Evolutionary conservation across 345 rosid species (phyloP).

Genomic region (Gossypium turneri): DNA sequence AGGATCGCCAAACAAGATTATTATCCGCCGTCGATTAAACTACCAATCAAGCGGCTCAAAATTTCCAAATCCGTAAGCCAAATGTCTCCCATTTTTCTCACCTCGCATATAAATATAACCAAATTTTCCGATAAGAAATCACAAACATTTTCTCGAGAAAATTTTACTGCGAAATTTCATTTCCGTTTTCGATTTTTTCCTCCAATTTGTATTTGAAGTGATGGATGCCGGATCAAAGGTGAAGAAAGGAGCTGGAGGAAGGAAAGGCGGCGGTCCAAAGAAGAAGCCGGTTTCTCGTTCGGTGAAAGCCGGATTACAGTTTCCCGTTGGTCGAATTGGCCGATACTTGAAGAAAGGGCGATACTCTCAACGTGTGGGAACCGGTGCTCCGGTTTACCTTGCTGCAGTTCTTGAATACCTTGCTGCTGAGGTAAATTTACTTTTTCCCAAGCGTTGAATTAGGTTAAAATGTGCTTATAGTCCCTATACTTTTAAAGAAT

Average conservation of each 20-base stretch:
- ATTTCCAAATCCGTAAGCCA: not conserved
- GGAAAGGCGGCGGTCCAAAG: constrained; percentile 73
- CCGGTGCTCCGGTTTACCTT: constrained; percentile 75
- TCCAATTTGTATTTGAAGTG: not conserved
- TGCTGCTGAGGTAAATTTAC: constrained; percentile 60
- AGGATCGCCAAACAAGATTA: not conserved
- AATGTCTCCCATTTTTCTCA: not conserved
- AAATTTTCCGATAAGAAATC: not conserved
- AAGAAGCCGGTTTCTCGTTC: constrained; percentile 80
- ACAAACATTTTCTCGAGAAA: not conserved
- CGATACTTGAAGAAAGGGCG: constrained; percentile 75
- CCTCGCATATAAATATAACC: not conserved
- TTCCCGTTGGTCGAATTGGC: constrained; percentile 79
- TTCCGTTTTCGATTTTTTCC: not conserved
- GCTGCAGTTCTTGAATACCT: constrained; percentile 86
- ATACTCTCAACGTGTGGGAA: constrained; percentile 58
- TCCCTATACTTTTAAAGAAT: not conserved
- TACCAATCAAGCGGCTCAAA: not conserved
- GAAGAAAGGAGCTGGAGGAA: constrained; percentile 68
- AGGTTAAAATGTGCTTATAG: no score
- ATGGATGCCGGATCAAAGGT: constrained; percentile 54
- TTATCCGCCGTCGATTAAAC: not conserved
- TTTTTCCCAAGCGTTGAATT: not conserved
- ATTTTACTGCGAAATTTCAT: not conserved
- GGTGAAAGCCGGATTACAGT: constrained; percentile 68